Conservation (phyloP, 2,329 filamentous ascomycete species). For the Dactylellina leptospora region DNA sequence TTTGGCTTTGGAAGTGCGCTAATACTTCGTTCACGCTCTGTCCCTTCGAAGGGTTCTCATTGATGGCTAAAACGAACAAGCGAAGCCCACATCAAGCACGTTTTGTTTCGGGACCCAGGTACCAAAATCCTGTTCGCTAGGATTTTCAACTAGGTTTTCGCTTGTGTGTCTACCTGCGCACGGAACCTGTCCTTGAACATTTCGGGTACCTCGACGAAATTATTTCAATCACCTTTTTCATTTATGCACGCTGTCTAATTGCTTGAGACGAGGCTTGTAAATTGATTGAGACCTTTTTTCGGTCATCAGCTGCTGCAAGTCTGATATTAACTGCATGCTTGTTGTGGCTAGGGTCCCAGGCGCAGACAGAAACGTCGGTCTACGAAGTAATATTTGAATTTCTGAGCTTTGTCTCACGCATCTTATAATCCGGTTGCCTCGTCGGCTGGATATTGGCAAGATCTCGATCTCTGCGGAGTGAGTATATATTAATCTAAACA, state of each 20-base stretch:
- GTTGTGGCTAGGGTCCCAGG: slow-evolving; percentile 36
- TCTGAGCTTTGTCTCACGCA: slow-evolving; percentile 5
- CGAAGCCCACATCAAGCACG: slow-evolving; percentile 44
- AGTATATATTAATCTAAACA: slow-evolving; percentile 9
- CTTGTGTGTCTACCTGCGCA: slow-evolving; percentile 39
- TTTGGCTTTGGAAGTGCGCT: too few species aligned
- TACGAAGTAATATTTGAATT: neutral
- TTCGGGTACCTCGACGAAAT: slow-evolving; percentile 18
- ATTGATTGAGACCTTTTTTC: neutral
- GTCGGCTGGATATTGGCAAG: neutral
- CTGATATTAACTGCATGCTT: slow-evolving; percentile 39
- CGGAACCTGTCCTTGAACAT: slow-evolving; percentile 18
- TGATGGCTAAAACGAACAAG: slow-evolving; percentile 33
- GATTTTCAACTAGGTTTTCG: slow-evolving; percentile 8
- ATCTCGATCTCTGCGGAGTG: slow-evolving; percentile 6
- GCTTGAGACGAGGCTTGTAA: neutral
- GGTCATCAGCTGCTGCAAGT: neutral
- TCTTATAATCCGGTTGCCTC: neutral
- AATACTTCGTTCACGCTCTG: too few species aligned
- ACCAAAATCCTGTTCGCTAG: slow-evolving; percentile 38
- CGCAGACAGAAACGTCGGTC: neutral
- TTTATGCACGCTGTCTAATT: slow-evolving; percentile 3
- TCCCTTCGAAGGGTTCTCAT: too few species aligned
- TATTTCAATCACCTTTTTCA: slow-evolving; percentile 22
- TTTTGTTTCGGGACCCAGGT: slow-evolving; percentile 37